Conservation (phyloP, 176 grass and related monocot genomes). For the Bromus sterilis region DNA sequence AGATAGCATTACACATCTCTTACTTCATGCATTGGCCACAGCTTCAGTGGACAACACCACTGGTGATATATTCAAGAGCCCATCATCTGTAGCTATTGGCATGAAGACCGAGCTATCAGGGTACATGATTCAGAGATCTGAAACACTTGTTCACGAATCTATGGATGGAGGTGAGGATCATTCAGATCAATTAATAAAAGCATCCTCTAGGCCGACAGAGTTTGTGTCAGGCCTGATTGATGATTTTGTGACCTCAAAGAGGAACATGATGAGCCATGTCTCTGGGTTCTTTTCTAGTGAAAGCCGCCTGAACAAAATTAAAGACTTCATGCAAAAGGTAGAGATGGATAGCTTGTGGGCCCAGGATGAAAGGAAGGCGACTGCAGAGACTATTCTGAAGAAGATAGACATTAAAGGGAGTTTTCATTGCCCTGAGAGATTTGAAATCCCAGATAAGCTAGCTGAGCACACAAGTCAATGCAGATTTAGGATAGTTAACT, state of each 20-base stretch:
- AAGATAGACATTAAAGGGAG: conserved; percentile 43
- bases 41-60: conserved; percentile 86
- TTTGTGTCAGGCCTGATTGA: conserved; percentile 58
- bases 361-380: conserved; percentile 14
- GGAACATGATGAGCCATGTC: conserved; percentile 70
- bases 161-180: conserved; percentile 16
- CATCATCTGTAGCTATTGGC: conserved; percentile 40
- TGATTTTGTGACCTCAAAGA: conserved; percentile 55
- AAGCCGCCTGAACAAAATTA: conserved; percentile 65
- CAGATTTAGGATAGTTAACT: conserved; percentile 46
- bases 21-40: conserved; percentile 61
- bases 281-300: conserved; percentile 76
- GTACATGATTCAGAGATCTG: conserved; percentile 52
- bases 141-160: conserved; percentile 37
- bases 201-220: conserved; percentile 30
- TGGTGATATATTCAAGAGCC: conserved; percentile 66
- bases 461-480: conserved; percentile 33
- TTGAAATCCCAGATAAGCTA: conserved; percentile 28
- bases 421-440: conserved; percentile 50
- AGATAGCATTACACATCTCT: conserved; percentile 38
- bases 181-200: conserved; percentile 33
- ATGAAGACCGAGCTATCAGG: conserved; percentile 50
- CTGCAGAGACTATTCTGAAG: conserved; percentile 35
- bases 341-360: conserved; percentile 44
- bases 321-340: conserved; percentile 57